Percentiles rank a stretch among this genome's conserved stretches.
Conservation (phyloP, 352 stramenopile species). For the Globisporangium middletonii region DNA sequence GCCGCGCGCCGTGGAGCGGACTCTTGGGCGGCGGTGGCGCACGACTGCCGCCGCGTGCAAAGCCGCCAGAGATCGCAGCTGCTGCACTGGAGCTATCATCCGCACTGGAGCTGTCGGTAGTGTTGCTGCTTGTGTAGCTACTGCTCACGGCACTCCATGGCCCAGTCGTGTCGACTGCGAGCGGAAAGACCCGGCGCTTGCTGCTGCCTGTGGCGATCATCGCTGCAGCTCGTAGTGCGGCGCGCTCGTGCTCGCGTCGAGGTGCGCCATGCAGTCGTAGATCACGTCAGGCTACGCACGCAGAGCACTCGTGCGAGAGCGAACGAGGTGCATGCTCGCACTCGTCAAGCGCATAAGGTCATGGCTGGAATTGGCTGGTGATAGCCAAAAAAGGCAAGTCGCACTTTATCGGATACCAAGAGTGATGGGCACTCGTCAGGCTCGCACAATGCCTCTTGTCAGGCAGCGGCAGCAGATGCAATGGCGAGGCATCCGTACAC, state of each 20-base stretch:
- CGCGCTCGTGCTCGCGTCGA: neutral
- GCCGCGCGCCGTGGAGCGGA: conserved; percentile 22
- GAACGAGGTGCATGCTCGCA: no score
- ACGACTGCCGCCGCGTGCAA: conserved; percentile 7
- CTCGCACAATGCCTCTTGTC: no score
- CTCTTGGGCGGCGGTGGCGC: conserved; percentile 44
- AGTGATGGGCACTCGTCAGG: no score
- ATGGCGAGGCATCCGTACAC: no score
- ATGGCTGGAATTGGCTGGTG: neutral
- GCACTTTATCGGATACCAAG: neutral
- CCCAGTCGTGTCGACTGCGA: conserved; percentile 26
- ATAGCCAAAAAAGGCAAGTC: neutral
- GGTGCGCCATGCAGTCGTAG: no score
- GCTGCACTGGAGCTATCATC: neutral
- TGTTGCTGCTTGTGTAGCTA: neutral
- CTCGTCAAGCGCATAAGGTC: neutral
- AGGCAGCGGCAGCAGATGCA: no score
- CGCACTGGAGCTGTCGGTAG: neutral
- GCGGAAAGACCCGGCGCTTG: conserved; percentile 32
- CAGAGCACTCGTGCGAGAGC: no score
- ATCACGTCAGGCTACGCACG: no score
- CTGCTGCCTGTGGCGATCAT: conserved; percentile 9
- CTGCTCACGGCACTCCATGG: conserved; percentile 2
- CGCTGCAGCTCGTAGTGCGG: neutral
- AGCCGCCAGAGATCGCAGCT: conserved; percentile 1